Percentiles rank a stretch among this genome's conserved stretches.
phyloP scores from a whole-genome alignment of 2,329 filamentous ascomycete genomes.

The Aspergillus proliferans region DNA sequence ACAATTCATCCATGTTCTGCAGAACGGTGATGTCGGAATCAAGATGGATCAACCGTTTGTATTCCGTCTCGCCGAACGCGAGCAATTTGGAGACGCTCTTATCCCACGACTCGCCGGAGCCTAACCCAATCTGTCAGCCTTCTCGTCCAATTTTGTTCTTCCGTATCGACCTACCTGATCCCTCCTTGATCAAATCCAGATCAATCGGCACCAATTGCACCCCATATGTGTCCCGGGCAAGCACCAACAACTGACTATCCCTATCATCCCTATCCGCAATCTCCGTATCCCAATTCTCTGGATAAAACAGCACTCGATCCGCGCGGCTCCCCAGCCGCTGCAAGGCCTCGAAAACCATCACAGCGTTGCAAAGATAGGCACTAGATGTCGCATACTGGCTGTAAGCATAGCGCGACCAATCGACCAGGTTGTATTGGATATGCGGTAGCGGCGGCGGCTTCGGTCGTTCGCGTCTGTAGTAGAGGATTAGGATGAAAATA shows the following conservation, averaged over 20 bases:
- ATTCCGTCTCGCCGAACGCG: constrained; percentile 62
- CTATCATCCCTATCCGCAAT: constrained; percentile 25
- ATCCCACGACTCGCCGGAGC: constrained; percentile 50
- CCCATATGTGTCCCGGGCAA: constrained; percentile 46
- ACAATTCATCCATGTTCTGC: constrained; percentile 63
- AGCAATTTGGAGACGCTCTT: constrained; percentile 62
- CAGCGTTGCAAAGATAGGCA: constrained; percentile 37
- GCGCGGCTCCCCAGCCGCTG: constrained; percentile 35
- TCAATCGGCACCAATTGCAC: constrained; percentile 46
- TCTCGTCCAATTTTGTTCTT: background rate
- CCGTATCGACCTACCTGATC: constrained; percentile 15
- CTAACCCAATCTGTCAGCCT: constrained; percentile 3
- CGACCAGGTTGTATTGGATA: constrained; percentile 27
- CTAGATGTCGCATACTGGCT: constrained; percentile 38
- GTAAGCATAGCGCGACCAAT: constrained; percentile 41
- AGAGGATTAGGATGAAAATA: constrained; percentile 21
- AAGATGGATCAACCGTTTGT: constrained; percentile 51
- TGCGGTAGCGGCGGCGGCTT: constrained; percentile 16
- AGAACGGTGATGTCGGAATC: constrained; percentile 62
- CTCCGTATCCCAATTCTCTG: constrained; percentile 33
- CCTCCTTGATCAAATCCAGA: constrained; percentile 28
- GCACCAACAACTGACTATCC: constrained; percentile 41
- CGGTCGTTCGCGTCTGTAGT: constrained; percentile 14
- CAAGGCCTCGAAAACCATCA: constrained; percentile 39
- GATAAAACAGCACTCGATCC: constrained; percentile 37